Base-by-base conservation (phyloP, 2,329 filamentous ascomycete species). In the Periconia sp. region DNA sequence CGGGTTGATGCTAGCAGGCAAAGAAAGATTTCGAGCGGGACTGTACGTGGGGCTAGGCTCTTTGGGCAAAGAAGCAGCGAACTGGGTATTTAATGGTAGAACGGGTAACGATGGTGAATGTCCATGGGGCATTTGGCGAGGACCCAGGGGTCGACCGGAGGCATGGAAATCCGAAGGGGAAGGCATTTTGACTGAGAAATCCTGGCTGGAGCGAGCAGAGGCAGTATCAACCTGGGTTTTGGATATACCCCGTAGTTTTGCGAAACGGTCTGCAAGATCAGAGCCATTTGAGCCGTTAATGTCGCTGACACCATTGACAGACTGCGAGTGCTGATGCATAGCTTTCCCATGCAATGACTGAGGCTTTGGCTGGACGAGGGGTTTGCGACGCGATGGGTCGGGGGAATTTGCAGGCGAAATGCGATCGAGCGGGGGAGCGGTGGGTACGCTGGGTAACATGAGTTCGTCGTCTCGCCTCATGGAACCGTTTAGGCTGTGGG, bases 31-130 rank as follows among this genome's bases (percentile, higher is more conserved):
- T 33, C 88, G 81, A 1, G 87, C 87, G n/a, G 89, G 89, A 62
- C 86, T 91, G 66, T 92, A 92, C 3, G 90, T 89, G 8, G 89
- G 87, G 63, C 87, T 87, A 1, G 89, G 89, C 44, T 87, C 75
- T 68, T 88, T 89, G 11, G 89, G 89, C 65, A 91, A 76, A 15
- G 78, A 79, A 11, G 82, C 79, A 8, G 83, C 69, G n/a, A 81
- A 58, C n/a, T 72, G 69, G 23, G 77, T 82, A 45, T 83, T 76
- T 1, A 85, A 62, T 2, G 79, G 77, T 10, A 83, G 66, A 47
- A 77, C 78, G 1, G 77, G 74, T 42, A 78, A 66, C 5, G 70
- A 60, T 19, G 68, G 68, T n/a, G 55, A 51, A 37, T 46, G 54
- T 2, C 60, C 51, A n/a, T 63, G 69, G 6, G 80, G 80, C 80